A percentile compares a stretch with the other conserved stretches of the same genome.
Conservation (phyloP, 177 flowering plant genomes). For the Telopea speciosissima region DNA sequence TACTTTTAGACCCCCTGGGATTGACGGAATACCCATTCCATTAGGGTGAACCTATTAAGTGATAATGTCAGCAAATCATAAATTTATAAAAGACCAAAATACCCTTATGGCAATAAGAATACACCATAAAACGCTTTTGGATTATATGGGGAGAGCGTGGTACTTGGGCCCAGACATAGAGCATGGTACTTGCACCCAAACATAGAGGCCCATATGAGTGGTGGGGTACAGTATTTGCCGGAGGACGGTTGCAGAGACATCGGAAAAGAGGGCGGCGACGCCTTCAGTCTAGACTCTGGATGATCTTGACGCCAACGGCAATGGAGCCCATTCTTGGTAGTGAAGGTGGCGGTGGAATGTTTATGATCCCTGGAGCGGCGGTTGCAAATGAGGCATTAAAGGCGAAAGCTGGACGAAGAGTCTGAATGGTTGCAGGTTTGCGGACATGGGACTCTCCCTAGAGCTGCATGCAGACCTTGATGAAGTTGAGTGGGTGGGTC, state of each 20-base stretch:
- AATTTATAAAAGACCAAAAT: no score
- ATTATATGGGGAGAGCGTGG: no score
- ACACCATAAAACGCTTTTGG: no score
- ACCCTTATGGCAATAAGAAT: no score
- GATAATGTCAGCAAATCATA: no score
- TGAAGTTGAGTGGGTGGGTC: slow-evolving; percentile 80
- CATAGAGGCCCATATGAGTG: slow-evolving; percentile 86
- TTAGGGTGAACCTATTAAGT: no score
- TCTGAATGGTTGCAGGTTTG: slow-evolving; percentile 6
- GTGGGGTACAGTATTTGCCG: slow-evolving; percentile 82
- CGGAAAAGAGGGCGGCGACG: slow-evolving; percentile 56
- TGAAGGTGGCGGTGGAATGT: slow-evolving; percentile 13
- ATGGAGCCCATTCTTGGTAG: slow-evolving; percentile 39
- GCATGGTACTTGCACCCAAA: no score
- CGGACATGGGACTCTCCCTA: slow-evolving; percentile 53
- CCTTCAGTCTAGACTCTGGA: slow-evolving; percentile 65
- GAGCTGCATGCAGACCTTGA: slow-evolving; percentile 87
- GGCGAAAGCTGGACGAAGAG: slow-evolving; percentile 40
- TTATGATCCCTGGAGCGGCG: slow-evolving; percentile 10
- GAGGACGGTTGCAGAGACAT: slow-evolving; percentile 84
- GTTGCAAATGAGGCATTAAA: slow-evolving; percentile 13
- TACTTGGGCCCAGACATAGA: no score
- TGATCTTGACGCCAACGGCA: slow-evolving; percentile 42
- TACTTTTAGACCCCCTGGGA: no score
- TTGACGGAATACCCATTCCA: no score